Evolutionary conservation across 2,329 filamentous ascomycete genomes (phyloP), one percentile per base, ranked within the genome.

Genomic region (Neopestalotiopsis sp.): DNA sequence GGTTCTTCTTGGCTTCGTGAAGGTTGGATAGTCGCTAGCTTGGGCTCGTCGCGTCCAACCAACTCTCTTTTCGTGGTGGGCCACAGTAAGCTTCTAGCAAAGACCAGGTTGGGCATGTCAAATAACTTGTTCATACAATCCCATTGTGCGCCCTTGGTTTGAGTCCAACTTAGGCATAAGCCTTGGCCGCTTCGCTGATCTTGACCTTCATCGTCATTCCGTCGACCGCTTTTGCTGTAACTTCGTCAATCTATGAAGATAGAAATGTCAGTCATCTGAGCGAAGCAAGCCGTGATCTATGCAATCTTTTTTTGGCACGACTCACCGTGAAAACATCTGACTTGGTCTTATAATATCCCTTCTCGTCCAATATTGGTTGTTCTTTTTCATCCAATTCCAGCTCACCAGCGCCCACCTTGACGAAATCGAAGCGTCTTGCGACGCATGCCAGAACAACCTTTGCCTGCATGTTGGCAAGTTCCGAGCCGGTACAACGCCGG

Each of bases 391-490:
- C 68, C 3, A 45, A 1, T 10, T 40, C 20, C 6, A 69, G 20
- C 42, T 65, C 68, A 30, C 67, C 67, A 1, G 24, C 28, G 1
- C 63, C 67, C 1, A 62, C 30, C 63, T 69, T 69, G 24, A 64
- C 42, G 20, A 66, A 69, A 53, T 66, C 38, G 13, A 62, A 69
- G 12, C 58, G 67, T 28, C 67, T 61, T 17, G 38, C 67, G 10
- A 62, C 40, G 3, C 56, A 49, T 32, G 67, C 67, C 10, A 69
- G 30, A 5, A 69, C 32, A 10, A 66, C 58, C 28, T 45, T 34
- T n/a, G 42, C 64, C 49, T 69, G 63, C 13, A 69, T 66, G 24
- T 59, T 69, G 10, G 58, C 68, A 5, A 69, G 64, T 30, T 69
- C 64, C 10, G 58, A 62, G 2, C 68, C 68, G 28, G 34, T 64